Base-by-base conservation (phyloP, 2,329 filamentous ascomycete species). In the Aphanocladium album region DNA sequence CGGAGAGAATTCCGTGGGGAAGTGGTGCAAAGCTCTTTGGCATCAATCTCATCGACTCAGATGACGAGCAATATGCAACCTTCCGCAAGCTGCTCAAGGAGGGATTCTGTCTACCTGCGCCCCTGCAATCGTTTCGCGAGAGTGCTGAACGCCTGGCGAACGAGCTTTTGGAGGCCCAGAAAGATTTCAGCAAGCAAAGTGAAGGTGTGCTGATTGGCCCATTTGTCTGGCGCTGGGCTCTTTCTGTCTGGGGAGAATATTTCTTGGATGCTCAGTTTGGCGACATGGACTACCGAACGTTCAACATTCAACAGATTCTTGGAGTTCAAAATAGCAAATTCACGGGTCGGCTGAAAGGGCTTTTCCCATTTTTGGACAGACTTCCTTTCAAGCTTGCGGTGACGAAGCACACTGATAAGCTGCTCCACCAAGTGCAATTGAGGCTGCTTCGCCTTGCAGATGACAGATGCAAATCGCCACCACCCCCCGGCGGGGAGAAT, bases 241-340 rank as follows among this genome's bases (percentile, higher is more conserved):
- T 52, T 4, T 59, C 56, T 9, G 46, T 59, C 35, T 52, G 37
- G 33, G 56, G 56, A 21, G 56, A 59, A 17, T 59, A 59, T 9
- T 59, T 59, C 17, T 14, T 59, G n/a, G 56, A 59, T n/a, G 37
- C 47, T 9, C 35, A 59, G 23, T 41, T 59, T 4, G 46, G 11
- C 25, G 8, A 21, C 6, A n/a, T 59, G 37, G 47, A 59, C 12
- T 52, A 45, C 23, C 33, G 9, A 1, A 33, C 21, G 2, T 59
- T 43, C 35, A 59, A 59, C 35, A 59, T 59, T 19, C 56, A 59
- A 35, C 46, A 51, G 37, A 39, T 59, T 11, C 47, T 59, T 2
- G 25, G n/a, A 1, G 47, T 33, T 4, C 47, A 51, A 19, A 51
- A 45, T 23, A 11, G 25, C 3, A 45, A 43, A 17, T 30, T 51